These are phyloP conservation scores for Cerrena zonata DNA, from an alignment of 1,284 basidiomycete genomes.

Conservation along the genomic window DNA sequence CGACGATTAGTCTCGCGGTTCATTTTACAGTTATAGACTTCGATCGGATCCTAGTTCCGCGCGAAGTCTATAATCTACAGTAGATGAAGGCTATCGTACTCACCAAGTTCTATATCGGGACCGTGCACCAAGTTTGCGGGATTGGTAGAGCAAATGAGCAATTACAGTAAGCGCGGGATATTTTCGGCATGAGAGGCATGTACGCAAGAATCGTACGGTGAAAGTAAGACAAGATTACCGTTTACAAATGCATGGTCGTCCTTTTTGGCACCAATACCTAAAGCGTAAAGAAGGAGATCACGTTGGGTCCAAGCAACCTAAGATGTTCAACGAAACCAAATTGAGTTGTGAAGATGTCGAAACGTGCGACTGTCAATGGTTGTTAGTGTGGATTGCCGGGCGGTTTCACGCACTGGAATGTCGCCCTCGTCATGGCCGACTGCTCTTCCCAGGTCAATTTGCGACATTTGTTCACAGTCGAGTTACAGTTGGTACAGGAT, in stretches of 20 bases:
- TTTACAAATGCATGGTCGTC: constrained; percentile 58
- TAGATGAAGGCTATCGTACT: neutral
- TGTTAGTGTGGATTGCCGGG: neutral
- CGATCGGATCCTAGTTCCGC: constrained; percentile 2
- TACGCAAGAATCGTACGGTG: neutral
- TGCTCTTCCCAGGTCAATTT: constrained; percentile 26
- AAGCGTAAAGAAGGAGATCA: constrained; percentile 61
- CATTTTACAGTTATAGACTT: neutral
- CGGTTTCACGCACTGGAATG: constrained; percentile 19
- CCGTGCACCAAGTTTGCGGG: neutral
- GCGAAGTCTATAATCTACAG: neutral
- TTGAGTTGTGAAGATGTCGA: neutral
- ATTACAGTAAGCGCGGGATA: neutral
- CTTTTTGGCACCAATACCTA: constrained; percentile 66
- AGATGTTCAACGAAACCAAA: neutral
- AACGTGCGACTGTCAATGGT: neutral
- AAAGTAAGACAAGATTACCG: constrained; percentile 35
- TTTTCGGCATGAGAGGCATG: neutral
- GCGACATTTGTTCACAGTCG: constrained; percentile 17
- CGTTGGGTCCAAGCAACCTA: constrained; percentile 70
- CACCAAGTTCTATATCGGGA: constrained; percentile 23
- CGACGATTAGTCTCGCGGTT: neutral
- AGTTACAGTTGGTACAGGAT: too few species aligned
- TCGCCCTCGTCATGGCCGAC: constrained; percentile 26
- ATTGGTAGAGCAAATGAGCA: neutral